Conservation (phyloP, 257 asterid genomes). For the Penstemon eatonii region DNA sequence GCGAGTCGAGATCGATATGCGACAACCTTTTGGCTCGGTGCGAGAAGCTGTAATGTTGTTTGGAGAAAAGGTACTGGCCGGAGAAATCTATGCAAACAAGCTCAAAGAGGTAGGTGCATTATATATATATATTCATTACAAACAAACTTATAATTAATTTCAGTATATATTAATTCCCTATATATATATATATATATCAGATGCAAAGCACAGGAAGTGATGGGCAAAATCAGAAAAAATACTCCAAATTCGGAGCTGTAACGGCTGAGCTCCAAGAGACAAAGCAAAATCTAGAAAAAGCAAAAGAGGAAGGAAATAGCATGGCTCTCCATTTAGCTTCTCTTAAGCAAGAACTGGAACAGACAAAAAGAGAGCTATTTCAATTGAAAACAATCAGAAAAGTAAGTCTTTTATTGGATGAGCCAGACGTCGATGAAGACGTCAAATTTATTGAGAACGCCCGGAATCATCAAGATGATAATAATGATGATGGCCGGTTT, state of each 20-base stretch:
- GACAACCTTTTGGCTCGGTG: conserved; percentile 76
- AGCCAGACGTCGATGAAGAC: conserved; percentile 55
- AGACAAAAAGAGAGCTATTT: conserved; percentile 60
- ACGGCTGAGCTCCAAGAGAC: conserved; percentile 57
- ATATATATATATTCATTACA: too few species aligned
- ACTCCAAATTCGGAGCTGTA: conserved; percentile 29
- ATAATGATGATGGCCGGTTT: neutral
- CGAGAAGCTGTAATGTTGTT: conserved; percentile 74
- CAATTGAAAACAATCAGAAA: conserved; percentile 45
- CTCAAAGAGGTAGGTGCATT: conserved; percentile 71
- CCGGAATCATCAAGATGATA: conserved; percentile 11
- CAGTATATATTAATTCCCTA: too few species aligned
- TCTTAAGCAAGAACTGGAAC: conserved; percentile 62
- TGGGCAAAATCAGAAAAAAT: conserved; percentile 23
- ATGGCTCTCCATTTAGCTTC: conserved; percentile 61
- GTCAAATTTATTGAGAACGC: conserved; percentile 57
- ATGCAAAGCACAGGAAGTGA: conserved; percentile 38
- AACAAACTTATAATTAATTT: too few species aligned
- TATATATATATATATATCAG: conserved; percentile 12
- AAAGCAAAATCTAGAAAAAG: conserved; percentile 48
- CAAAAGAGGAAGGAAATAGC: conserved; percentile 53
- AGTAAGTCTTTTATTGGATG: conserved; percentile 19
- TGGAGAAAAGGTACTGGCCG: conserved; percentile 80
- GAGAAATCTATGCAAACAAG: conserved; percentile 68
- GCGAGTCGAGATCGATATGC: conserved; percentile 79